These are phyloP conservation scores for Eleusine indica DNA, from an alignment of 176 grass and related monocot species.

Conservation along the genomic window DNA sequence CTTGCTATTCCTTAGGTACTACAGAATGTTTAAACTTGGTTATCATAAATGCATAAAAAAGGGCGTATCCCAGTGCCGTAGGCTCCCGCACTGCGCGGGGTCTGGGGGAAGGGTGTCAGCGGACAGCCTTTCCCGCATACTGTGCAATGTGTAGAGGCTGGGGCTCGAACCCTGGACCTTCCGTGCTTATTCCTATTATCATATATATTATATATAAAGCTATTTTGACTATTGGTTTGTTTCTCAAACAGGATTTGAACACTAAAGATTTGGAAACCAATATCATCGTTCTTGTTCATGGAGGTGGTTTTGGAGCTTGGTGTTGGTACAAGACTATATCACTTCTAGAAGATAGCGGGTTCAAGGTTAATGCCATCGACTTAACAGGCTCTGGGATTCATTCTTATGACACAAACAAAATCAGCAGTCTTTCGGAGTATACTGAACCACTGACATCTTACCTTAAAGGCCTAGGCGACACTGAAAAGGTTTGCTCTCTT, in stretches of 20 bases:
- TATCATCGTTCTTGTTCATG: conserved; percentile 88
- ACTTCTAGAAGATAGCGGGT: conserved; percentile 86
- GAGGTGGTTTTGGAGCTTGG: conserved; percentile 98
- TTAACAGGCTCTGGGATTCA: conserved; percentile 90
- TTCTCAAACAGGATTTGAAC: conserved; percentile 66
- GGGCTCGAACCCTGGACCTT: too few relatives aligned
- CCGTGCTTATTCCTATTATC: too few relatives aligned
- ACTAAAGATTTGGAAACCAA: conserved; percentile 78
- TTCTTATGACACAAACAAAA: conserved; percentile 78
- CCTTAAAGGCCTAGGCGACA: conserved; percentile 65
- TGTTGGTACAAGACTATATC: conserved; percentile 98
- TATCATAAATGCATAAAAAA: not conserved
- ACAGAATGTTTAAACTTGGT: not conserved
- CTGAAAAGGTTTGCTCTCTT: conserved; percentile 76
- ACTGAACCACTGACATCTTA: conserved; percentile 72
- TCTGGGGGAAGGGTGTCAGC: too few relatives aligned
- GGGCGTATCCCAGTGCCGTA: too few relatives aligned
- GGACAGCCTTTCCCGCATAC: too few relatives aligned
- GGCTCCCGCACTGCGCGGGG: too few relatives aligned
- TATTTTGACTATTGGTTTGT: conserved; percentile 12
- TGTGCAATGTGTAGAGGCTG: too few relatives aligned
- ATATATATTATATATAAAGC: not conserved
- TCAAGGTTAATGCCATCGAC: conserved; percentile 93
- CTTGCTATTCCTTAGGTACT: not conserved
- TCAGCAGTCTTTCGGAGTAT: conserved; percentile 80